These are phyloP conservation scores for Ganoderma sinense DNA, from an alignment of 1,284 basidiomycete genomes.

Conservation along the genomic window DNA sequence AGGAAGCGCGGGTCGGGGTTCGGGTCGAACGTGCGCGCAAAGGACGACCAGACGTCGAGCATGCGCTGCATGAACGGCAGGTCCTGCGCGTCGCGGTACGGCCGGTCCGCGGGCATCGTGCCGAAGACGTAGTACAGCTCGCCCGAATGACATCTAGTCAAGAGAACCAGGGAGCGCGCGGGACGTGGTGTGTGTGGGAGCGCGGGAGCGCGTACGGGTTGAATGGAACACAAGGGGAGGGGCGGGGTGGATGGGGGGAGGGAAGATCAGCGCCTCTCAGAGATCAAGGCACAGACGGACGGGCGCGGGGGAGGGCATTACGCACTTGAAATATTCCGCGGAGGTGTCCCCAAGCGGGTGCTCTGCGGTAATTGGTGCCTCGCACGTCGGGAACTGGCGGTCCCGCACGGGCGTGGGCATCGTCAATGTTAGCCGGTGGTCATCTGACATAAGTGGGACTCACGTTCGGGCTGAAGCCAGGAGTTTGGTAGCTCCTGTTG, in stretches of 20 bases:
- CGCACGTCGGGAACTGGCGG: slow-evolving; percentile 41
- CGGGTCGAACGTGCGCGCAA: slow-evolving; percentile 49
- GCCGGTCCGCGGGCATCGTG: slow-evolving; percentile 40
- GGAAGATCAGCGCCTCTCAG: neutral
- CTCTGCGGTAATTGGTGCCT: slow-evolving; percentile 41
- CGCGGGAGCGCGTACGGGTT: neutral
- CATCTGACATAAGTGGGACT: neutral
- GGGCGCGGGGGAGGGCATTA: neutral
- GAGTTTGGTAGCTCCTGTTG: slow-evolving; percentile 45
- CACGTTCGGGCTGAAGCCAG: slow-evolving; percentile 46
- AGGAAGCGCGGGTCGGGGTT: slow-evolving; percentile 48
- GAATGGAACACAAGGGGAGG: neutral
- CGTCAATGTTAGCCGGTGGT: no score
- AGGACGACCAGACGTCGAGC: slow-evolving; percentile 48
- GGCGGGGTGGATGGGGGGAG: neutral
- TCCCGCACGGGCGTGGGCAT: neutral
- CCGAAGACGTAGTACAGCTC: slow-evolving; percentile 50
- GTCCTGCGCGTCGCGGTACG: slow-evolving; percentile 48
- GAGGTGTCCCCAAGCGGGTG: slow-evolving; percentile 46
- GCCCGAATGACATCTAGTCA: slow-evolving; percentile 47
- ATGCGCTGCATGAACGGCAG: slow-evolving; percentile 46
- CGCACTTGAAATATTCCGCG: slow-evolving; percentile 43
- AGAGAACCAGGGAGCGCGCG: neutral
- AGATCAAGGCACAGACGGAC: neutral
- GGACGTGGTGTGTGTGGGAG: neutral